Base-by-base conservation (phyloP, 1,284 basidiomycete species). In the Ganoderma resinaceum region DNA sequence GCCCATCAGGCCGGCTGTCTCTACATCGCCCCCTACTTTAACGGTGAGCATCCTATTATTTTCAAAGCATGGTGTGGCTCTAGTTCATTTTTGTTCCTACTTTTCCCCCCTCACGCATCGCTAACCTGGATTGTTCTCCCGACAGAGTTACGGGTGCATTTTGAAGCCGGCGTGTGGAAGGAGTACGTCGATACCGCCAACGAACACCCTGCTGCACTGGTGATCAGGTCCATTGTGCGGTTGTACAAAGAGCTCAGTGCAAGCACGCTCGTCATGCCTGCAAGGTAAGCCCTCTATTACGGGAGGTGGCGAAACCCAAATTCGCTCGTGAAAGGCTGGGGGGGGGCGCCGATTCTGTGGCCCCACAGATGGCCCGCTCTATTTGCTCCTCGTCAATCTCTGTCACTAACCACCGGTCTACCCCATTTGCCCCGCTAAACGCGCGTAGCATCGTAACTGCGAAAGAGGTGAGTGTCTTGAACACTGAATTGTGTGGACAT, bases 11-110 rank as follows among this genome's bases (percentile, higher is more conserved):
- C 85, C 5, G 79, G 80, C 9, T 86, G 85, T 69, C 77, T 82
- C 20, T 86, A 84, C 72, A 78, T 86, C 43, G 82, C 85, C 5
- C 84, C 85, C 1, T 86, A 86, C 74, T 85, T 85, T 75, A 86
- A 86, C 70, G 85, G 85, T 83, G 65, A 6, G 75, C 65, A 23
- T 33, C 46, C 46, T 23, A 26, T 12, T 23, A 26, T 12, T 11
- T 49, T 23, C 26, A 14, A 42, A 2, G 40, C 40, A 42, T 20
- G 40, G 11, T 42, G 18, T 20, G 40, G 40, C 40, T 35, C 49
- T 58, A 8, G 16, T 20, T 59, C 33, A 20, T 42, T 18, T 42
- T 18, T 18, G 16, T 42, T 42, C 6, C 40, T n/a, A n/a, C n/a
- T 18, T 42, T 6, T 20, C 12, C 40, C 38, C 38, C 14, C 14